Evolutionary conservation across 345 rosid genomes (phyloP), one percentile per base, ranked within the genome.

Genomic region (Syzygium aqueum): DNA sequence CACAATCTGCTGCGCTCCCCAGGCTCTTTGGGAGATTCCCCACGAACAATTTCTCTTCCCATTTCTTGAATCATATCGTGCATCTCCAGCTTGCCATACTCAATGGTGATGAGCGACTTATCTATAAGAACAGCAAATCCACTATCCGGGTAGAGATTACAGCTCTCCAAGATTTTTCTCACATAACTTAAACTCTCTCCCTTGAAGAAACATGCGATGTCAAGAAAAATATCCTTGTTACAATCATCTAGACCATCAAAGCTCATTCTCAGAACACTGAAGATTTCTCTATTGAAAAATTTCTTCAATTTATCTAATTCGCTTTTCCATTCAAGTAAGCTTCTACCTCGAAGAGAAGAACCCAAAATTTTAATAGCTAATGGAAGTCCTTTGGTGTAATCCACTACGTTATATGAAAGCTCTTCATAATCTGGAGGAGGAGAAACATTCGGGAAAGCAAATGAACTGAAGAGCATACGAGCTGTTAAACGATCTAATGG

Each of bases 61-160:
- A 91, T 85, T 88, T 85, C 89, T 89, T 88, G 82, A 13, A 89
- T 77, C 89, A 88, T 88, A 43, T 88, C 89, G 78, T 88, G 92
- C 91, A 89, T 89, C 53, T 85, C 3, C 27, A 91, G 61, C 51
- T 40, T 85, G 46, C 50, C 37, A 43, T 11, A 3, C 3, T 49
- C 22, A 51, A 88, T 46, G 25, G 52, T 78, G 65, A 91, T n/a
- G 14, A 91, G 88, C 2, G 67, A 86, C 84, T 59, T 86, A 2
- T 84, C 73, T 33, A 8, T 12, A 10, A 90, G 91, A 77, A 56
- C 83, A 19, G 16, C 14, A 19, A 87, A 40, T 43, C 52, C 87
- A 77, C 0, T 50, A 5, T 86, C 87, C 2, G 88, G 89, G 46
- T 25, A 77, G 46, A 87, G 87, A 50, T 85, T 53, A 85, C 88